Evolutionary conservation across 2,329 filamentous ascomycete genomes (phyloP), one percentile per base, ranked within the genome.

Genomic region (Blumeriella jaapii): DNA sequence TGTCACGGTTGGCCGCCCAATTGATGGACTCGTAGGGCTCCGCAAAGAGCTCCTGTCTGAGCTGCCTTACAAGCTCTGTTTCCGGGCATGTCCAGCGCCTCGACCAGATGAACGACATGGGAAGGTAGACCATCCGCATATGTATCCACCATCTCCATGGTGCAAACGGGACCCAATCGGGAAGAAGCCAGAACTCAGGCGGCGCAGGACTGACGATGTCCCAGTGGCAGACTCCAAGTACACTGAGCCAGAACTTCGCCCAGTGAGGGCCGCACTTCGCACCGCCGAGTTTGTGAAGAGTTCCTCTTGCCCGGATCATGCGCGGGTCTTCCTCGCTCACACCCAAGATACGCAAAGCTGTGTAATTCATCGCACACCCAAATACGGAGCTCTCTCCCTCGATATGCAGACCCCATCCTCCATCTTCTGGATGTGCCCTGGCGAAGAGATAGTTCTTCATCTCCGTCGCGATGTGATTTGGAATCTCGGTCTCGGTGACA

Each of bases 111-210:
- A 82, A 95, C 1, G 81, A 77, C 85, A 96, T 95, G 4, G 87
- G 81, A 31, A 94, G 58, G 52, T 89, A 94, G n/a, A 98, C 87
- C 59, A 82, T 77, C n/a, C 91, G 84, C 59, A 95, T 95, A 52
- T 98, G 91, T 51, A 96, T 83, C 89, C 87, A 95, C 87, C 89
- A 95, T 47, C 85, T 68, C 85, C 86, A 93, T 0, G 89, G 89
- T 4, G 85, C 77, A 53, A 94, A 70, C 1, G 87, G 87, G 3
- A 85, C 70, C 85, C 85, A 94, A 57, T 94, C 83, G 0, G 87
- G 87, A 3, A 95, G 62, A 25, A 94, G 67, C 91, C 91, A 98
- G 28, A 96, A 59, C 62, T 98, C 91, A 0, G 91, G 83, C 1
- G 91, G 91, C 2, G 91, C 77, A 1, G 91, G 91, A 51, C 96